Evolutionary conservation across 805 yeast genomes (phyloP).

Genomic region (Candida sphagnicola): DNA sequence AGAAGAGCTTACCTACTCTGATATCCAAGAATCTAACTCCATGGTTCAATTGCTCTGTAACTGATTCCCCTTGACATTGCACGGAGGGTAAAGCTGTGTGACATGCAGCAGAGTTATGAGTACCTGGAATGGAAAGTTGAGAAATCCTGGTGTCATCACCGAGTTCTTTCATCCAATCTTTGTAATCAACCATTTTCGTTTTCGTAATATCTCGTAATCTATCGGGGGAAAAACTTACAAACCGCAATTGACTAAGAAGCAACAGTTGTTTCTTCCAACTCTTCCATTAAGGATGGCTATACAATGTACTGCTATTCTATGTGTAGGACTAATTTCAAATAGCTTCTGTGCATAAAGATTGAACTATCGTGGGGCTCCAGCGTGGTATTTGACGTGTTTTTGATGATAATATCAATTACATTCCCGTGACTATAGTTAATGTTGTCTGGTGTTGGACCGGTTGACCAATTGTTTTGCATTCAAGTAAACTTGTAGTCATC

Average conservation of each 20-base stretch:
- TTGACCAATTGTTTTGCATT: no score
- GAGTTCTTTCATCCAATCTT: conserved; percentile 53
- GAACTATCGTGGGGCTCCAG: no score
- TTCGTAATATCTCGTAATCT: no score
- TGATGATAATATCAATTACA: no score
- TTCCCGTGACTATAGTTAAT: no score
- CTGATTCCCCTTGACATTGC: conserved; percentile 64
- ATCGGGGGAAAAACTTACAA: neutral
- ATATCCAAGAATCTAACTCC: conserved; percentile 78
- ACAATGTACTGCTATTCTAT: no score
- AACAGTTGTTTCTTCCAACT: no score
- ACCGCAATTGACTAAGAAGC: neutral
- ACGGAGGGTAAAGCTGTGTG: conserved; percentile 71
- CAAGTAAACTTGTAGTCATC: conserved; percentile 17
- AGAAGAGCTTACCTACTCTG: conserved; percentile 56
- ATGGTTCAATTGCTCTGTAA: conserved; percentile 58
- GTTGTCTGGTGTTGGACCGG: no score
- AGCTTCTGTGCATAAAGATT: no score
- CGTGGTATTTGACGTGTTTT: no score
- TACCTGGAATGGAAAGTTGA: conserved; percentile 69
- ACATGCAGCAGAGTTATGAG: conserved; percentile 78
- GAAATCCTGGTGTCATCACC: conserved; percentile 50
- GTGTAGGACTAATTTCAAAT: no score
- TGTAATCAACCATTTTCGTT: conserved; percentile 38
- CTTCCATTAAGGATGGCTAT: no score